These are phyloP conservation scores for Clarireedia monteithiana DNA, from an alignment of 2,329 filamentous ascomycete species.

Conservation along the genomic window DNA sequence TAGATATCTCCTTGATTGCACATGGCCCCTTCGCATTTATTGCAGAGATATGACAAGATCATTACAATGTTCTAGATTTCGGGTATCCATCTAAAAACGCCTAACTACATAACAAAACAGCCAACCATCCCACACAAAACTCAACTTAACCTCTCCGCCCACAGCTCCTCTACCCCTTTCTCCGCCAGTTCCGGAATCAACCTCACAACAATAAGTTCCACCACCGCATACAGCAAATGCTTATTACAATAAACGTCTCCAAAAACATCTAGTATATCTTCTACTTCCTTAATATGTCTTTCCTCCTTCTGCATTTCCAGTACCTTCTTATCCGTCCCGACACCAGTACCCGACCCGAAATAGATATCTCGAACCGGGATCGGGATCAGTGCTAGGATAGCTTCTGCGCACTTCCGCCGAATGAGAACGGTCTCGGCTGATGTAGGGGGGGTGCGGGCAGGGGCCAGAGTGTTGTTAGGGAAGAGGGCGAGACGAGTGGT, in stretches of 20 bases:
- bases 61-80: not conserved
- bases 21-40: too few species aligned
- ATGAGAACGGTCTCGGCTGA: slow-evolving; percentile 54
- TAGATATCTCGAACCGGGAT: slow-evolving; percentile 28
- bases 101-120: not conserved
- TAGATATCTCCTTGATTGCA: too few species aligned
- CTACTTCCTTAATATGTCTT: slow-evolving; percentile 29
- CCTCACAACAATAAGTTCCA: slow-evolving; percentile 76
- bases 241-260: slow-evolving; percentile 86
- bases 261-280: slow-evolving; percentile 62
- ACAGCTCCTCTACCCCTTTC: slow-evolving; percentile 61
- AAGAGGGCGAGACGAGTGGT: slow-evolving; percentile 73
- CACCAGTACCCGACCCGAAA: slow-evolving; percentile 19
- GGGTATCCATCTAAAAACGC: not conserved
- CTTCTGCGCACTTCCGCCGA: slow-evolving; percentile 57
- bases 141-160: slow-evolving; percentile 59
- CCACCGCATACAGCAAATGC: slow-evolving; percentile 73
- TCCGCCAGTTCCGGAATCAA: slow-evolving; percentile 78
- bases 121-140: not conserved
- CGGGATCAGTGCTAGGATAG: slow-evolving; percentile 42
- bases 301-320: not conserved
- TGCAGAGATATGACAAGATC: too few species aligned
- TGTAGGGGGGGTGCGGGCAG: slow-evolving; percentile 52
- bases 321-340: slow-evolving; percentile 6
- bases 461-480: slow-evolving; percentile 71